phyloP scores from a whole-genome alignment of 2,329 filamentous ascomycete species.

The Pochonia chlamydosporia region DNA sequence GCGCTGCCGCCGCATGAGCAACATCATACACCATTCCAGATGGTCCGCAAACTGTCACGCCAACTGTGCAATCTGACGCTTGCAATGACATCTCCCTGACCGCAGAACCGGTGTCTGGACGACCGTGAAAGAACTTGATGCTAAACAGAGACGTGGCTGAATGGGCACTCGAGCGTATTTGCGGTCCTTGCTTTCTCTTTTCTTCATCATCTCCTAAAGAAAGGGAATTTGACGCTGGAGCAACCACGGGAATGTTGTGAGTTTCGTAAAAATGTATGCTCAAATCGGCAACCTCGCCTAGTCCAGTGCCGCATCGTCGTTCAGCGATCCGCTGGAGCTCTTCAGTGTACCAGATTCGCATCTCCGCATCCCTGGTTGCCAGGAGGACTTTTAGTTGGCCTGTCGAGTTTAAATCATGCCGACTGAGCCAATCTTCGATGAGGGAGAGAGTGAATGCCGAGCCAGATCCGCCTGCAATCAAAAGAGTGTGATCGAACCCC shows the following conservation, averaged over 20 bases:
- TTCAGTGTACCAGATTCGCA: conserved; percentile 22
- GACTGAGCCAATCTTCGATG: conserved; percentile 30
- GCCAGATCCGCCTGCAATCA: conserved; percentile 52
- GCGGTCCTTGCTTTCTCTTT: background rate
- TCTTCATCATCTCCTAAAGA: background rate
- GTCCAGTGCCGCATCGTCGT: conserved; percentile 1
- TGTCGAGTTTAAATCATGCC: conserved; percentile 7
- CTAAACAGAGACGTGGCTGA: conserved; percentile 4
- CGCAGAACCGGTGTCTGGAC: conserved; percentile 11
- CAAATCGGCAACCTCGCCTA: conserved; percentile 6
- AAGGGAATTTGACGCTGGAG: background rate
- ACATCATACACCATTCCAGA: conserved; percentile 18
- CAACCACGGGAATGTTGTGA: background rate
- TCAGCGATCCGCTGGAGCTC: conserved; percentile 11
- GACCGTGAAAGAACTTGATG: conserved; percentile 11
- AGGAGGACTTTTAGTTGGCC: conserved; percentile 16
- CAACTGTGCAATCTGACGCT: conserved; percentile 9
- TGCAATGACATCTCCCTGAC: conserved; percentile 1
- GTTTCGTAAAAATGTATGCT: conserved; percentile 9
- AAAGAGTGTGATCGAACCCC: conserved; percentile 35
- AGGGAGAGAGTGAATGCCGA: conserved; percentile 46
- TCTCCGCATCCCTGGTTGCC: conserved; percentile 20
- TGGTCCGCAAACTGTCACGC: conserved; percentile 18
- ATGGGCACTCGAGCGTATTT: background rate
- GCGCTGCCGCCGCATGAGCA: conserved; percentile 11